phyloP scores from a whole-genome alignment of 257 asterid species.

The Nicotiana sylvestris region DNA sequence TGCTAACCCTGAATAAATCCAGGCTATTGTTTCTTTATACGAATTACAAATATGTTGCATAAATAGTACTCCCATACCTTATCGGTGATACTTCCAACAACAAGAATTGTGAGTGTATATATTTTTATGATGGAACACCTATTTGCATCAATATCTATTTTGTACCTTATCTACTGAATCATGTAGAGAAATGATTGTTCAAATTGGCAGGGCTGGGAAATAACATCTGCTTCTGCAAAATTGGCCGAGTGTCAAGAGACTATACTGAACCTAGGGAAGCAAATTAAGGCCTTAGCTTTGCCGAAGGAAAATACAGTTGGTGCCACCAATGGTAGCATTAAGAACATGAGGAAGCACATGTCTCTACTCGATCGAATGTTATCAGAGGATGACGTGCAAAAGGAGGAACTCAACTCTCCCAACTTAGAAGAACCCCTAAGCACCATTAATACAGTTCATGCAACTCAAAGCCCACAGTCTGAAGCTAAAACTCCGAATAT shows the following conservation, averaged over 20 bases:
- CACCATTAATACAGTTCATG: constrained; percentile 8
- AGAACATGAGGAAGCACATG: constrained; percentile 38
- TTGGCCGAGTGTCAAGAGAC: constrained; percentile 78
- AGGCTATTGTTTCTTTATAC: not conserved
- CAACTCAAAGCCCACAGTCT: constrained; percentile 10
- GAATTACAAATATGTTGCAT: not conserved
- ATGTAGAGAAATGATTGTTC: not conserved
- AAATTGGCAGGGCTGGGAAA: constrained; percentile 73
- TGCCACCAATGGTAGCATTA: constrained; percentile 34
- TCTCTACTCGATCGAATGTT: constrained; percentile 76
- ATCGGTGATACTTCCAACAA: not conserved
- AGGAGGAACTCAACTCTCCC: constrained; percentile 28
- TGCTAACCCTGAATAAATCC: not conserved
- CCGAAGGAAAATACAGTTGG: constrained; percentile 38
- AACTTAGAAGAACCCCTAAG: constrained; percentile 26
- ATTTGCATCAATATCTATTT: not conserved
- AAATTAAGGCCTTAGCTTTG: constrained; percentile 55
- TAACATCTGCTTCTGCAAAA: constrained; percentile 66
- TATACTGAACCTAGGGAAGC: constrained; percentile 65
- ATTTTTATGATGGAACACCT: not conserved
- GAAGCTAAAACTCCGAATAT: constrained; percentile 20
- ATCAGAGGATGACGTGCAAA: constrained; percentile 38
- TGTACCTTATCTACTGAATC: not conserved
- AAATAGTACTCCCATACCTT: not conserved
- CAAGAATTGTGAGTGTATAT: too few species aligned